Evolutionary conservation across 2,329 filamentous ascomycete genomes (phyloP), one percentile per base, ranked within the genome.

Genomic region (Tolypocladium capitatum): DNA sequence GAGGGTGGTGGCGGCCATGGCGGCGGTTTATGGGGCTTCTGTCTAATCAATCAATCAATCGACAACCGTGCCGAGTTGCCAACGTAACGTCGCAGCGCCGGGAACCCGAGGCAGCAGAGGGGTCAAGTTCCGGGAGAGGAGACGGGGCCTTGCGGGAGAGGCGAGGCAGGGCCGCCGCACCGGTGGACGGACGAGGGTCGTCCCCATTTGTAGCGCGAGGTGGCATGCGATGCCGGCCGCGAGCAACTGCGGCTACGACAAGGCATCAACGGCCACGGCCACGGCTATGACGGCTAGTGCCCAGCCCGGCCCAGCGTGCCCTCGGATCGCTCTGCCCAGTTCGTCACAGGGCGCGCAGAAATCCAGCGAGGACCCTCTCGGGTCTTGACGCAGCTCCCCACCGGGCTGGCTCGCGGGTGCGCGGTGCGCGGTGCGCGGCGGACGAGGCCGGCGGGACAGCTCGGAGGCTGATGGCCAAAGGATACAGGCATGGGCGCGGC

Each of bases 1-100:
- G 4, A 16, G 24, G 4, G 13, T 13, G 8, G 3, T 13, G 21
- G 33, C 8, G 33, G 43, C 33, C 33, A 45, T 45, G 24, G 33
- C 14, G 14, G 43, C 14, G 14, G 21, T 33, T 16, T n/a, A 27
- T 8, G 6, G 4, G 20, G 20, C 6, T 24, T 3, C 24, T 24
- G 24, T 45, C 43, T 45, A 35, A 45, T 45, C 43, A 45, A 45
- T 45, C 43, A 45, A 6, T n/a, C n/a, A n/a, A n/a, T n/a, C n/a
- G n/a, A n/a, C n/a, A n/a, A n/a, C n/a, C n/a, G n/a, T n/a, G n/a
- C n/a, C n/a, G n/a, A n/a, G n/a, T n/a, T n/a, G n/a, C n/a, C n/a
- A n/a, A n/a, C n/a, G n/a, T n/a, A n/a, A n/a, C n/a, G n/a, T 20
- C 1, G 36, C 13, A 31, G 13, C 5, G n/a, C n/a, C n/a, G n/a